Evolutionary conservation across 805 yeast genomes (phyloP).

Genomic region (Ogataea neopini): DNA sequence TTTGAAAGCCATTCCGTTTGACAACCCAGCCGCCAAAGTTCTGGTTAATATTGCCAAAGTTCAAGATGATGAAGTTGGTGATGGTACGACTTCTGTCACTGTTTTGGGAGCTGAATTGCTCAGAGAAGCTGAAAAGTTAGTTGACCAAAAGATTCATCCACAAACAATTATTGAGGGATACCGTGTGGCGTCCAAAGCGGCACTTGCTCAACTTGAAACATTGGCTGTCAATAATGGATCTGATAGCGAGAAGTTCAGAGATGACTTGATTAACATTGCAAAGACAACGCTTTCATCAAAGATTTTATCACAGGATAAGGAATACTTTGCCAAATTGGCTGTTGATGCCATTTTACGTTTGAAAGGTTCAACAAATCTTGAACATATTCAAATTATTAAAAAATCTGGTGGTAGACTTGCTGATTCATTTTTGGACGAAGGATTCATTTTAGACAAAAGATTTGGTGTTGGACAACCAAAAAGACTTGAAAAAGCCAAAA

Average conservation of each 20-base stretch:
- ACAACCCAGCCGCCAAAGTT: constrained; percentile 96
- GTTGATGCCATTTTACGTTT: constrained; percentile 91
- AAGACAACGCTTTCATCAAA: constrained; percentile 92
- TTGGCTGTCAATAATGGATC: constrained; percentile 73
- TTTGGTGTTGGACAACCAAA: constrained; percentile 96
- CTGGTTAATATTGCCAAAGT: constrained; percentile 92
- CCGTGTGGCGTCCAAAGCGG: constrained; percentile 85
- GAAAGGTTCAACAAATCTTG: constrained; percentile 83
- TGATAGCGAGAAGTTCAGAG: constrained; percentile 59
- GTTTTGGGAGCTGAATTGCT: constrained; percentile 86
- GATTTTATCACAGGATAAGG: constrained; percentile 92
- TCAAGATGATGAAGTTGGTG: constrained; percentile 98
- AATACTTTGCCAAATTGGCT: constrained; percentile 82
- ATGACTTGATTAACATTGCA: constrained; percentile 84
- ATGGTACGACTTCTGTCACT: constrained; percentile 97
- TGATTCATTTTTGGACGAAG: constrained; percentile 94
- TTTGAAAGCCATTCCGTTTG: constrained; percentile 88
- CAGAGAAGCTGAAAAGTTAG: constrained; percentile 90
- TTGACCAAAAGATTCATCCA: constrained; percentile 93
- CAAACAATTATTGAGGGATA: constrained; percentile 97
- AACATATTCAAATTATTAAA: constrained; percentile 90
- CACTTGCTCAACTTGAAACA: constrained; percentile 73
- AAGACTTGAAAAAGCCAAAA: constrained; percentile 75
- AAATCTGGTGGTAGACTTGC: constrained; percentile 89
- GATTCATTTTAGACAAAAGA: constrained; percentile 86